phyloP scores from a whole-genome alignment of 176 grass and related monocot species.

The Paspalum notatum region DNA sequence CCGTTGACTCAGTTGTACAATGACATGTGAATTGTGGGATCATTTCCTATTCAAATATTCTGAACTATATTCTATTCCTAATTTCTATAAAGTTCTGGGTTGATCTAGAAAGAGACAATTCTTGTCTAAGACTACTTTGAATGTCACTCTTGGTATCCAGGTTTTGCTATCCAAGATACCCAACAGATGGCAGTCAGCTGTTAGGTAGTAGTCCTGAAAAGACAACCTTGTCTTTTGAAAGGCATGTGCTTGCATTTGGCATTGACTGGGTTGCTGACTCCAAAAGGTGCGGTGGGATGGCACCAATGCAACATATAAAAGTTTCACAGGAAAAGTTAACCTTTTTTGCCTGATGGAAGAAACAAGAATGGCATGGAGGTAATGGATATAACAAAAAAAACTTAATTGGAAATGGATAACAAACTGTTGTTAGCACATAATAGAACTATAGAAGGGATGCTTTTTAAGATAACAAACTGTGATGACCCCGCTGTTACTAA shows the following conservation, averaged over 20 bases:
- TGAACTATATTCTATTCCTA: neutral
- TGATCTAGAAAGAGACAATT: conserved; percentile 3
- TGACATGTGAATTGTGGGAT: neutral
- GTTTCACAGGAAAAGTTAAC: neutral
- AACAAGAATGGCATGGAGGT: neutral
- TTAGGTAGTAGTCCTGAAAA: conserved; percentile 10
- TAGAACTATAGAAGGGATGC: neutral
- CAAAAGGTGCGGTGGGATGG: neutral
- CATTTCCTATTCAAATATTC: neutral
- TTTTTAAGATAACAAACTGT: too few relatives aligned
- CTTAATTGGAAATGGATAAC: too few relatives aligned
- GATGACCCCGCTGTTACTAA: too few relatives aligned
- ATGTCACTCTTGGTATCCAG: neutral
- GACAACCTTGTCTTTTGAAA: neutral
- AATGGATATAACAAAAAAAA: neutral
- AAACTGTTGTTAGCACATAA: neutral
- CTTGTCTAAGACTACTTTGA: neutral
- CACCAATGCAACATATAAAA: neutral
- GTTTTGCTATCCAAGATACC: neutral
- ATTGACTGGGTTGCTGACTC: neutral
- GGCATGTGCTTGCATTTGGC: neutral
- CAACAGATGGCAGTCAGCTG: neutral
- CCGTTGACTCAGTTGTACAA: neutral
- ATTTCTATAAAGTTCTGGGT: conserved; percentile 6
- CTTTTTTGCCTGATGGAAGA: neutral